Conservation (phyloP, 2,329 filamentous ascomycete genomes). For the Xylaria sp. region DNA sequence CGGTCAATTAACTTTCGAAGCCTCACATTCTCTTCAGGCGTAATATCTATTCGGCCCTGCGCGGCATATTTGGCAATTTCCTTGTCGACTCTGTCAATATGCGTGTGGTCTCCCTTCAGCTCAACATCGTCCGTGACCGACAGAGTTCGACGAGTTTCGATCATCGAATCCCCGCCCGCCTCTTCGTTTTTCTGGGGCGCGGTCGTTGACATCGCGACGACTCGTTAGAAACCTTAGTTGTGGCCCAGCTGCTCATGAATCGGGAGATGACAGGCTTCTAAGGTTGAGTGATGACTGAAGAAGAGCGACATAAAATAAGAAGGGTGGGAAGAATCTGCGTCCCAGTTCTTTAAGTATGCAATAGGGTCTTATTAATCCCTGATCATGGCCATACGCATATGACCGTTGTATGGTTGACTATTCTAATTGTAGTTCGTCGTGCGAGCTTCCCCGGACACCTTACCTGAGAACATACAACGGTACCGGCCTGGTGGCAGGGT, state of each 20-base stretch:
- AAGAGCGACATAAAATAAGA: background rate
- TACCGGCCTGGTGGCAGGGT: conserved; percentile 14
- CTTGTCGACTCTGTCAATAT: conserved; percentile 67
- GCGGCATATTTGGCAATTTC: conserved; percentile 78
- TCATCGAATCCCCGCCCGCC: conserved; percentile 40
- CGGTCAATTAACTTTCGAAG: conserved; percentile 74
- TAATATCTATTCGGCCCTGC: conserved; percentile 66
- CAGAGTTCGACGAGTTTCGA: conserved; percentile 48
- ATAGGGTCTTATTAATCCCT: conserved; percentile 19
- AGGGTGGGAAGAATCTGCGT: background rate
- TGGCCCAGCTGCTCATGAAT: background rate
- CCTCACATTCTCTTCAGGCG: conserved; percentile 67
- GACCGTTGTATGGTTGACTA: background rate
- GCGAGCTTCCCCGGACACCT: conserved; percentile 5
- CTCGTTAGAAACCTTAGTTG: background rate
- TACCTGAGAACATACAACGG: conserved; percentile 8
- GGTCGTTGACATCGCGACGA: conserved; percentile 44
- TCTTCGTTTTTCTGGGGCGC: conserved; percentile 40
- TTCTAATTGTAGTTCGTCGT: background rate
- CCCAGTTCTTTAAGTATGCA: conserved; percentile 20
- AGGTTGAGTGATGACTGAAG: background rate
- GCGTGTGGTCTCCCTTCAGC: conserved; percentile 62
- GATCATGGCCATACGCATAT: background rate
- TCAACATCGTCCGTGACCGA: conserved; percentile 53
- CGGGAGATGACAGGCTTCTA: background rate